A percentile compares a stretch with the other conserved stretches of the same genome.
These are phyloP conservation scores for Vigna reflexopilosa DNA, from an alignment of 306 rosid genomes.

Conservation along the genomic window DNA sequence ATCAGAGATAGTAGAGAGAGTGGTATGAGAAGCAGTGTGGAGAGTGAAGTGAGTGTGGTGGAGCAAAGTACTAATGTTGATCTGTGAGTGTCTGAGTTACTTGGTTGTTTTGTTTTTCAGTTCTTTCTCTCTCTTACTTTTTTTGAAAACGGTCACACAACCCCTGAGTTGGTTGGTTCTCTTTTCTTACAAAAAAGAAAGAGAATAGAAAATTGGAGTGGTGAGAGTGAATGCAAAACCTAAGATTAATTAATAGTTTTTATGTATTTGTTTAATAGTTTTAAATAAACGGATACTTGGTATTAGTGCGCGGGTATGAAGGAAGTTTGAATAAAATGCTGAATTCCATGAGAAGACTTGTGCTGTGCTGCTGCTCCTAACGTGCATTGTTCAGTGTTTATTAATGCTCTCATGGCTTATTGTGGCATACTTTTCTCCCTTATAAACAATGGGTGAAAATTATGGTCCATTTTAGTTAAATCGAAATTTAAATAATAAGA, in stretches of 20 bases:
- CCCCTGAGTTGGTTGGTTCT: slow-evolving; percentile 36
- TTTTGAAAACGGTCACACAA: slow-evolving; percentile 45
- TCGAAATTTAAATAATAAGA: too few relatives aligned
- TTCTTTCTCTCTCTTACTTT: slow-evolving; percentile 41
- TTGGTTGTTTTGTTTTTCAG: neutral
- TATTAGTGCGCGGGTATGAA: slow-evolving; percentile 82
- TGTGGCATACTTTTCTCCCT: slow-evolving; percentile 7
- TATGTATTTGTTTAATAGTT: neutral
- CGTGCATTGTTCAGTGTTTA: slow-evolving; percentile 8
- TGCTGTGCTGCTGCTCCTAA: neutral
- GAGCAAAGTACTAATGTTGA: slow-evolving; percentile 29
- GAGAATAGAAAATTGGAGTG: neutral
- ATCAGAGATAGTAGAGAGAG: neutral
- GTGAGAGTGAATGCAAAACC: neutral
- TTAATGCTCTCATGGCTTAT: slow-evolving; percentile 41
- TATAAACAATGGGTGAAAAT: too few relatives aligned
- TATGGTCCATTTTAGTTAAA: too few relatives aligned
- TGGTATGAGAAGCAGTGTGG: neutral
- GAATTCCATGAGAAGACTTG: slow-evolving; percentile 68
- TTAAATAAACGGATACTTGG: slow-evolving; percentile 35
- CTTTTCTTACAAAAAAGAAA: slow-evolving; percentile 25
- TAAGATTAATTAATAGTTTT: slow-evolving; percentile 15
- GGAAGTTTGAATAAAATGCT: slow-evolving; percentile 88
- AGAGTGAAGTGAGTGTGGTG: slow-evolving; percentile 21
- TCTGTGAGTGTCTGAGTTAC: slow-evolving; percentile 27